These are phyloP conservation scores for Ambrosiella beaveri DNA, from an alignment of 2,329 filamentous ascomycete species.

Conservation along the genomic window DNA sequence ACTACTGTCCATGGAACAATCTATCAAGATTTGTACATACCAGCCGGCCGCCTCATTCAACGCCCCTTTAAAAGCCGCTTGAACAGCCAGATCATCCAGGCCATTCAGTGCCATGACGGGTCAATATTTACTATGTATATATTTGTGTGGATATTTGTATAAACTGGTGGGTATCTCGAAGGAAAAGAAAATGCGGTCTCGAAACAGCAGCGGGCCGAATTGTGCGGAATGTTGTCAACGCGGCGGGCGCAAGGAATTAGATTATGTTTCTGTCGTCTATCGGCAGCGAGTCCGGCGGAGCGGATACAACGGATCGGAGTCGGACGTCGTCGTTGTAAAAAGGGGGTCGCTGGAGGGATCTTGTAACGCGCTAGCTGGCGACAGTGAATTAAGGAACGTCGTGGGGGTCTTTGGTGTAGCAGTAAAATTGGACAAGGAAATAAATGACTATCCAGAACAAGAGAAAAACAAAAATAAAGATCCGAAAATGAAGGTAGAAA, in stretches of 20 bases:
- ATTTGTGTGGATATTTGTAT: not conserved
- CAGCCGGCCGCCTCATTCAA: conserved; percentile 80
- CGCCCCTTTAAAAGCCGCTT: conserved; percentile 69
- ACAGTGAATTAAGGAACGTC: not conserved
- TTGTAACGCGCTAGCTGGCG: not conserved
- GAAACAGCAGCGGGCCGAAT: not conserved
- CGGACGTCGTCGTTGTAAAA: not conserved
- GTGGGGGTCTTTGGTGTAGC: not conserved
- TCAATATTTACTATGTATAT: not conserved
- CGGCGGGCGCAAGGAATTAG: not conserved
- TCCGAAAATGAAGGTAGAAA: not conserved
- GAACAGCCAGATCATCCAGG: conserved; percentile 62
- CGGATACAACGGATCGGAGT: not conserved
- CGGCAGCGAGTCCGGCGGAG: not conserved
- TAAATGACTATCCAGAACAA: not conserved
- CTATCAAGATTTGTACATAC: conserved; percentile 34
- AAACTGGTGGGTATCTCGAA: not conserved
- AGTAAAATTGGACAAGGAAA: not conserved
- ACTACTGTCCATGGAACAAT: too few species aligned
- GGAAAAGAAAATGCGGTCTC: not conserved
- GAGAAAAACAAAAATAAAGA: not conserved
- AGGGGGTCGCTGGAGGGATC: not conserved
- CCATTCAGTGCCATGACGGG: conserved; percentile 81
- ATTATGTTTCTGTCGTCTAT: not conserved
- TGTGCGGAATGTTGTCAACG: not conserved